Evolutionary conservation across 2,329 filamentous ascomycete genomes (phyloP).

Genomic region (Aspergillus luchuensis): DNA sequence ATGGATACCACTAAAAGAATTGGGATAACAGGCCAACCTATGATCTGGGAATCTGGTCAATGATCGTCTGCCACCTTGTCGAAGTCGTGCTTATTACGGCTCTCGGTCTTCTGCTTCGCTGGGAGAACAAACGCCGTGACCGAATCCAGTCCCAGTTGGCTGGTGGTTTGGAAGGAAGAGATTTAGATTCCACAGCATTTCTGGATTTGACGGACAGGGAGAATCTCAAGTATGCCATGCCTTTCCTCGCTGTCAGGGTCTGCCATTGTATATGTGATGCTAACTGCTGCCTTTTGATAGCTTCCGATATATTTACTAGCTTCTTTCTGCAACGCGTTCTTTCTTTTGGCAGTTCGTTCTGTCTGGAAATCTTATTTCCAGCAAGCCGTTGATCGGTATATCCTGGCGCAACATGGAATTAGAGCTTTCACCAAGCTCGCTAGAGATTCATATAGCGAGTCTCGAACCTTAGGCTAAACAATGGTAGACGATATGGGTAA

Average conservation of each 20-base stretch:
- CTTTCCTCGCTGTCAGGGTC: background rate
- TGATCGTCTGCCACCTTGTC: conserved; percentile 57
- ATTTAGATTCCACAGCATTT: conserved; percentile 55
- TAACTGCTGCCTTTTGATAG: background rate
- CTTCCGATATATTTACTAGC: conserved; percentile 27
- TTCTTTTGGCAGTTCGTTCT: too few species aligned
- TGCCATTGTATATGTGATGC: background rate
- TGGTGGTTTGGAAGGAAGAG: conserved; percentile 50
- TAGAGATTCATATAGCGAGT: background rate
- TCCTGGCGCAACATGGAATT: too few species aligned
- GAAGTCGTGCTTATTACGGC: conserved; percentile 51
- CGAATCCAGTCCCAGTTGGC: conserved; percentile 50
- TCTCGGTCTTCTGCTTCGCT: conserved; percentile 51
- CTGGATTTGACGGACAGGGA: conserved; percentile 57
- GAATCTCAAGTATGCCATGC: conserved; percentile 48
- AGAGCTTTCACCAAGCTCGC: background rate
- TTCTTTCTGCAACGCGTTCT: too few species aligned
- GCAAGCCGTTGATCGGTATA: background rate
- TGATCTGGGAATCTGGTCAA: conserved; percentile 57
- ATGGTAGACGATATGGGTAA: too few species aligned
- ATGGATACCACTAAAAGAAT: background rate
- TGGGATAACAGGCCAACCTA: conserved; percentile 46
- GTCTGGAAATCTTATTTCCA: background rate
- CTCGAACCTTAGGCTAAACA: background rate
- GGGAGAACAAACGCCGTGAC: conserved; percentile 55